Evolutionary conservation across 2,329 filamentous ascomycete genomes (phyloP), one percentile per base, ranked within the genome.

Genomic region (Microascus cirrosus): DNA sequence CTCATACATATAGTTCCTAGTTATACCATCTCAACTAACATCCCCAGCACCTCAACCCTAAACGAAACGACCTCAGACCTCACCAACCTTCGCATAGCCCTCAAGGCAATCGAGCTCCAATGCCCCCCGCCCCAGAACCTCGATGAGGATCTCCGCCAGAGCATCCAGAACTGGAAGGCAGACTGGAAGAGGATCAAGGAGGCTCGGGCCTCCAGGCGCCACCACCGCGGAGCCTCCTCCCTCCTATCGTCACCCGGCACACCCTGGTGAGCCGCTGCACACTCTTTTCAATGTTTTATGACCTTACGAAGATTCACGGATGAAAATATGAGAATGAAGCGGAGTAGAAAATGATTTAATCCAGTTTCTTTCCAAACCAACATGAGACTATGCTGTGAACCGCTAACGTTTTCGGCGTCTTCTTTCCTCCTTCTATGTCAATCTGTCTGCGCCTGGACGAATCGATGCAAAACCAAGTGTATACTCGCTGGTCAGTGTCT

Each of bases 21-120:
- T 32, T 32, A 32, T 4, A 4, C 28, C 28, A 25, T 54, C 39
- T 22, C 53, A 54, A 22, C 60, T 64, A 54, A 63, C 24, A 55
- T 60, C 35, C 60, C 51, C 60, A 84, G 77, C 63, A 82, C 81
- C 65, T 72, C 78, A 42, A 79, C 84, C 62, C 73, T 80, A 25
- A 72, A 77, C 54, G 75, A 79, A 63, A 78, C 79, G 64, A 80
- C 84, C 61, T 78, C 81, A 48, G 82, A 86, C 65, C 74, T 86
- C 32, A 75, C 79, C 52, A 82, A 82, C 65, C 75, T 84, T 50
- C 79, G 82, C 59, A 80, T 88, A 60, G 79, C 81, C 65, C 74
- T 85, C 61, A 81, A 83, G 62, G 81, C 79, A 24, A 77, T 86
- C 62, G 82, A 86, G 71, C 77, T 83, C 20, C 80, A 83, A 62